These are phyloP conservation scores for Penicillium goetzii DNA, from an alignment of 495 filamentous ascomycete genomes.

Conservation along the genomic window DNA sequence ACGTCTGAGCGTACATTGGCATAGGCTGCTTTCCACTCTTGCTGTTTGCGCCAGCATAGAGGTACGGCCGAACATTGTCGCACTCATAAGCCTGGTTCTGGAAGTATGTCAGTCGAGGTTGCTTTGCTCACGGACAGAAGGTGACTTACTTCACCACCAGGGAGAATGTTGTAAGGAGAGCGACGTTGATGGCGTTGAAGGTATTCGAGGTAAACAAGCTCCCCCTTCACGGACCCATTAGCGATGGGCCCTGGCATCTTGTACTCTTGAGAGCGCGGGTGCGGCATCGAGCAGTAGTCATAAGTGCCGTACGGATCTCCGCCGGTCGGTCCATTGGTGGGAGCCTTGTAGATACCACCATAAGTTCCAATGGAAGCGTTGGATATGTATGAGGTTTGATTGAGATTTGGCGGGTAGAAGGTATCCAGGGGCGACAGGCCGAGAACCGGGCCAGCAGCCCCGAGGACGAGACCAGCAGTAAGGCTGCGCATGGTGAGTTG, in stretches of 20 bases:
- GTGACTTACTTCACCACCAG: slow-evolving; percentile 42
- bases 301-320: slow-evolving; percentile 36
- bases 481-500: slow-evolving; percentile 23
- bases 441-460: slow-evolving; percentile 14
- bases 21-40: slow-evolving; percentile 31
- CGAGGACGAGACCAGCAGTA: slow-evolving; percentile 14
- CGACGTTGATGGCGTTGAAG: slow-evolving; percentile 49
- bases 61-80: slow-evolving; percentile 44
- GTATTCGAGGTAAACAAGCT: slow-evolving; percentile 47
- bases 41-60: slow-evolving; percentile 38
- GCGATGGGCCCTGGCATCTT: slow-evolving; percentile 33
- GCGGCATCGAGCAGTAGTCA: slow-evolving; percentile 53
- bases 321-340: slow-evolving; percentile 32
- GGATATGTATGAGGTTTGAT: slow-evolving; percentile 44
- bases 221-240: slow-evolving; percentile 34
- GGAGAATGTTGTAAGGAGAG: slow-evolving; percentile 48
- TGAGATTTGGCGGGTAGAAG: slow-evolving; percentile 46
- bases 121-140: background rate
- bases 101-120: slow-evolving; percentile 2
- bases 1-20: slow-evolving; percentile 47
- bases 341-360: slow-evolving; percentile 45
- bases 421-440: slow-evolving; percentile 32
- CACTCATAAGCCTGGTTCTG: slow-evolving; percentile 50
- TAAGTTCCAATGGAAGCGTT: slow-evolving; percentile 45
- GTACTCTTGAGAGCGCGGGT: slow-evolving; percentile 44